Conservation (phyloP, 352 stramenopile genomes). For the Globisporangium canariense region DNA sequence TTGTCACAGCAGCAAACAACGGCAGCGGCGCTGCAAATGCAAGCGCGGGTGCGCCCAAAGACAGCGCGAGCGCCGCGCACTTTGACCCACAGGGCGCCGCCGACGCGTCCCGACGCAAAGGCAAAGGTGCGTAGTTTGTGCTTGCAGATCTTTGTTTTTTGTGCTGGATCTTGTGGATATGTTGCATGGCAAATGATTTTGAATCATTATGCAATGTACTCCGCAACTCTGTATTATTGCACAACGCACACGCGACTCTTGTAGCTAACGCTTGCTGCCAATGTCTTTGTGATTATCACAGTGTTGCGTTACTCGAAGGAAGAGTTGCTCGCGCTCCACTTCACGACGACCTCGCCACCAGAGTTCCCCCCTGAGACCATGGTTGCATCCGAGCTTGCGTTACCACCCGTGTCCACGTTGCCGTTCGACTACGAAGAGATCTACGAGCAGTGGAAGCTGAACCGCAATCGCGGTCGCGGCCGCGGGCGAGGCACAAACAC, state of each 20-base stretch:
- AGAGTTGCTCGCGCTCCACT: constrained; percentile 73
- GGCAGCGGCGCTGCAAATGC: neutral
- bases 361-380: constrained; percentile 57
- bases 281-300: constrained; percentile 1
- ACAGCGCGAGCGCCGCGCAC: constrained; percentile 23
- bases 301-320: constrained; percentile 81
- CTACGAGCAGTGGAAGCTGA: constrained; percentile 84
- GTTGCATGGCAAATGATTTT: neutral
- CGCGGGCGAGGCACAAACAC: constrained; percentile 51
- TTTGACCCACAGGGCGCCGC: constrained; percentile 20
- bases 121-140: constrained; percentile 43
- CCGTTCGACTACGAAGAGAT: constrained; percentile 88
- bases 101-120: constrained; percentile 51
- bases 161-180: neutral
- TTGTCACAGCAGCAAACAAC: constrained; percentile 46
- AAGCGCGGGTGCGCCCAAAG: constrained; percentile 10
- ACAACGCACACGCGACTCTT: neutral
- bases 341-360: constrained; percentile 44
- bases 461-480: constrained; percentile 74
- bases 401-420: constrained; percentile 68
- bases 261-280: neutral
- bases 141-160: constrained; percentile 9
- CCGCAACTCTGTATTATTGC: neutral
- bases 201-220: neutral
- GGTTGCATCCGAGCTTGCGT: constrained; percentile 57